A percentile compares a stretch with the other conserved stretches of the same genome.
phyloP scores from a whole-genome alignment of 306 rosid species.

The Prunus armeniaca region DNA sequence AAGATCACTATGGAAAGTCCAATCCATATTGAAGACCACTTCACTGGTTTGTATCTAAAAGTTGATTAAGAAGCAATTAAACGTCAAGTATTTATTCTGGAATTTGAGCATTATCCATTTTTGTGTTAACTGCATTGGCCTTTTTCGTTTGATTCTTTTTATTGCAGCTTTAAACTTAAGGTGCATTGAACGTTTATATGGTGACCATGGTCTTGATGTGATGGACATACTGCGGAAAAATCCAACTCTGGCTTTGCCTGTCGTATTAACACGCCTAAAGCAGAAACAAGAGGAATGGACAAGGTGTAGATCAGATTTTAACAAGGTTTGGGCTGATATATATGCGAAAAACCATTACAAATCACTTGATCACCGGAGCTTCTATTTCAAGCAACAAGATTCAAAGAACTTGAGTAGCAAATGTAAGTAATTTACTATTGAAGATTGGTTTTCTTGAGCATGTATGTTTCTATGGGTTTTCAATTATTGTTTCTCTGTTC shows the following conservation, averaged over 20 bases:
- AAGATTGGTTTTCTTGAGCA: conserved; percentile 1
- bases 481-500: conserved; percentile 11
- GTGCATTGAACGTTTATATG: conserved; percentile 96
- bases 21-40: conserved; percentile 70
- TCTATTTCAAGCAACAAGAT: conserved; percentile 98
- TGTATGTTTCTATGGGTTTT: background rate
- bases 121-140: conserved; percentile 11
- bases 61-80: background rate
- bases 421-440: conserved; percentile 55
- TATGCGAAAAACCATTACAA: conserved; percentile 94
- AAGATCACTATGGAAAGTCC: conserved; percentile 54
- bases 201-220: conserved; percentile 98
- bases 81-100: conserved; percentile 1
- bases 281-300: conserved; percentile 99
- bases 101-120: conserved; percentile 5
- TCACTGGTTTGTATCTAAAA: conserved; percentile 61
- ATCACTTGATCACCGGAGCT: conserved; percentile 98
- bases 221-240: conserved; percentile 87
- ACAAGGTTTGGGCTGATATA: conserved; percentile 98
- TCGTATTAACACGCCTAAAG: conserved; percentile 84
- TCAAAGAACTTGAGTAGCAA: conserved; percentile 91
- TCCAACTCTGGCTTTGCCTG: conserved; percentile 75
- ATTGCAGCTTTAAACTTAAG: conserved; percentile 79
- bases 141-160: conserved; percentile 1
- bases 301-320: conserved; percentile 84